A percentile compares a stretch with the other conserved stretches of the same genome.
Conservation (phyloP, 2,329 filamentous ascomycete species). For the Paradendryphiella salina region DNA sequence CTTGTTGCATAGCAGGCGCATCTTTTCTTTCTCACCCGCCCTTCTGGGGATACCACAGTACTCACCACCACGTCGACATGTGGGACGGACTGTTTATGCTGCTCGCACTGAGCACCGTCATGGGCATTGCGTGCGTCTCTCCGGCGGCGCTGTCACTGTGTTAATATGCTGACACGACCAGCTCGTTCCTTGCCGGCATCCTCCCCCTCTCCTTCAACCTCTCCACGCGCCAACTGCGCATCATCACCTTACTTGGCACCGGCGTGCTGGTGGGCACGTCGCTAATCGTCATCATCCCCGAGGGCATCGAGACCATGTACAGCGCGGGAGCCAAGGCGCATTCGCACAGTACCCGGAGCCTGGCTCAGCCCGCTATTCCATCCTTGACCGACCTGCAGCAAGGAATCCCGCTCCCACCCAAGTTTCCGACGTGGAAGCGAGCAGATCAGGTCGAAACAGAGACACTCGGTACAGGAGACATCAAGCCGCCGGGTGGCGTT, state of each 20-base stretch:
- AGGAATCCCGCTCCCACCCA: conserved; percentile 28
- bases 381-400: conserved; percentile 33
- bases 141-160: background rate
- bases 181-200: conserved; percentile 90
- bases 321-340: conserved; percentile 50
- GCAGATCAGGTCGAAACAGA: conserved; percentile 22
- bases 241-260: conserved; percentile 90
- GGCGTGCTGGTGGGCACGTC: conserved; percentile 94
- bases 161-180: conserved; percentile 48
- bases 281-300: conserved; percentile 94
- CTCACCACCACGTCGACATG: conserved; percentile 42
- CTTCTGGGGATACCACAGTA: conserved; percentile 14
- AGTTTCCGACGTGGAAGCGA: conserved; percentile 28
- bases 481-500: conserved; percentile 23
- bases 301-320: conserved; percentile 90
- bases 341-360: conserved; percentile 26
- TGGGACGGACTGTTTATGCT: conserved; percentile 68
- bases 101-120: conserved; percentile 66
- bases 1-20: conserved; percentile 15
- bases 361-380: conserved; percentile 30
- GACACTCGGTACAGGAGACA: conserved; percentile 20
- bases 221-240: conserved; percentile 80
- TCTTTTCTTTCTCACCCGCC: conserved; percentile 17
- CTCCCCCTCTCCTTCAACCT: conserved; percentile 87
- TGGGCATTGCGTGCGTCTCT: conserved; percentile 63